Percentiles rank a stretch among this genome's conserved stretches.
Evolutionary conservation across 1,284 basidiomycete species (phyloP).

Genomic region (Coniferiporia sulphurascens): DNA sequence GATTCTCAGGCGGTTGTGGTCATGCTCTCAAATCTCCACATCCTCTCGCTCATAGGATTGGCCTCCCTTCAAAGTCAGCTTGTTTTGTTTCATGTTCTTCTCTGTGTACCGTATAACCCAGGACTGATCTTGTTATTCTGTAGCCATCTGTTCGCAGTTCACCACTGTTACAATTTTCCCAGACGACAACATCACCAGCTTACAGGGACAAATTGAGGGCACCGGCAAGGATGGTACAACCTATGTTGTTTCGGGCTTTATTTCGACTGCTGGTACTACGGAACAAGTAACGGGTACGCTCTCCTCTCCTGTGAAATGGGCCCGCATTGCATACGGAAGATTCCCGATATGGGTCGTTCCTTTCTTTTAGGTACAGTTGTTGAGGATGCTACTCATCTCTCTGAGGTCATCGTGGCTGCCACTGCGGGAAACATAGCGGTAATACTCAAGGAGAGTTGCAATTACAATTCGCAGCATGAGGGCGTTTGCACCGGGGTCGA

Average conservation of each 20-base stretch:
- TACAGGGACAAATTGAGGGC: constrained; percentile 1
- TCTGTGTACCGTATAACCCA: too few species aligned
- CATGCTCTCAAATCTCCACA: too few species aligned
- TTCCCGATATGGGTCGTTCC: neutral
- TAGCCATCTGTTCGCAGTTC: neutral
- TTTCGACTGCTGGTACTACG: neutral
- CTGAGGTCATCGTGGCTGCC: neutral
- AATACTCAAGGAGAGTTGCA: neutral
- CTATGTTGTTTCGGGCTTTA: constrained; percentile 1
- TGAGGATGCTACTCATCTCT: neutral
- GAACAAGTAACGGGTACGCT: too few species aligned
- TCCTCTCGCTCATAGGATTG: neutral
- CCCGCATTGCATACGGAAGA: too few species aligned
- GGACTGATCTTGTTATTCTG: too few species aligned
- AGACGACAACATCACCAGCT: neutral
- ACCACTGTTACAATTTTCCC: neutral
- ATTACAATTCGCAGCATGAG: neutral
- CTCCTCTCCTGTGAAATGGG: too few species aligned
- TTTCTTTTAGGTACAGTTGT: constrained; percentile 7
- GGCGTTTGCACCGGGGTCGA: neutral
- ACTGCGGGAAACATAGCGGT: neutral
- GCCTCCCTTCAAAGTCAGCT: neutral
- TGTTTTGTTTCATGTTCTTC: too few species aligned
- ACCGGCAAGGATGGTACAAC: constrained; percentile 10
- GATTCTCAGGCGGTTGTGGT: too few species aligned